Base-by-base conservation (phyloP, 768 basidiomycete species). In the Pisolithus albus region DNA sequence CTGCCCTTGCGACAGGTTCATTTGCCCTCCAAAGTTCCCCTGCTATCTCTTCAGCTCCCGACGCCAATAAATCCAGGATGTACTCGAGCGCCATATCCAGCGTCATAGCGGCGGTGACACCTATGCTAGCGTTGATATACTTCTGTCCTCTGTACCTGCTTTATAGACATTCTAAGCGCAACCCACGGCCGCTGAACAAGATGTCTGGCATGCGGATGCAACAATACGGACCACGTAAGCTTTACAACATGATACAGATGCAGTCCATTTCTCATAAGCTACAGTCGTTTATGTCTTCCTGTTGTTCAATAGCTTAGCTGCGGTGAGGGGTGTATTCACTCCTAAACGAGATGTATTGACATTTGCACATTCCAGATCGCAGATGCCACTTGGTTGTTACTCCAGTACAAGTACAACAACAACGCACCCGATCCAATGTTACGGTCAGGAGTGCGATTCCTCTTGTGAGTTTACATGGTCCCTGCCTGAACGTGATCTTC, bases 311-410 rank as follows among this genome's bases (percentile, higher is more conserved):
- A 75, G 80, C 56, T 61, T 83, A 50, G 69, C 72, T 8, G 72
- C 76, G 69, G 81, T 80, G 53, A 52, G 41, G 28, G 13, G 40
- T 43, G 13, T 15, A 28, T 19, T 26, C 24, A 7, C 3, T 41
- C n/a, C 26, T 32, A 10, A 36, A 46, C 24, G 49, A 47, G 44
- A 15, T 36, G 47, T 38, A 49, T 46, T 49, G 37, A 60, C 18
- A 28, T 3, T 15, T 32, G 45, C 49, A 37, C 21, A 36, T 42
- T 48, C 55, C 26, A 80, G 83, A 64, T 78, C 19, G 79, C 80
- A 3, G 65, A 80, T 37, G 66, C 79, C 43, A 78, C 74, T 56
- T 84, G 83, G 83, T 66, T 84, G 46, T 61, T 82, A 26, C 61
- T 80, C 5, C 81, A 83, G 60, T 83, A 77, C 63, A 68, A 68